Percentiles rank a stretch among this genome's conserved stretches.
Evolutionary conservation across 208 protist species (phyloP).

Genomic region (Vickermania ingenoplastis): DNA sequence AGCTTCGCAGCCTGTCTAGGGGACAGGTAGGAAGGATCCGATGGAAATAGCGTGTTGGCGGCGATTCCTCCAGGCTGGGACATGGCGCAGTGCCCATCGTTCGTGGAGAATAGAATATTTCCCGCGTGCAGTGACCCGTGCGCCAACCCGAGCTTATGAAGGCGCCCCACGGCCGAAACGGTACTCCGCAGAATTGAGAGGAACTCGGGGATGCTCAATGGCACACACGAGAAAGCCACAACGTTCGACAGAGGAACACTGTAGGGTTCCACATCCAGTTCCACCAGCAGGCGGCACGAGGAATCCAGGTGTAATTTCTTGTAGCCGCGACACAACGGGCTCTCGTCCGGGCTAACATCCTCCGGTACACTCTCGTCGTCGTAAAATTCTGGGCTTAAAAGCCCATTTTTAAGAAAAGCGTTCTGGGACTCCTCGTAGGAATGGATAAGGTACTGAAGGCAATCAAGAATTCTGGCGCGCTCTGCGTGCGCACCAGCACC

Average conservation of each 20-base stretch:
- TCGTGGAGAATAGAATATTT: conserved; percentile 61
- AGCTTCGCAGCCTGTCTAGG: conserved; percentile 19
- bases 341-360: not conserved
- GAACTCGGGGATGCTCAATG: conserved; percentile 27
- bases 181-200: conserved; percentile 40
- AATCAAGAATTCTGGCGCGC: conserved; percentile 1
- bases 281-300: conserved; percentile 39
- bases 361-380: not conserved
- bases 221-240: conserved; percentile 25
- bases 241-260: conserved; percentile 47
- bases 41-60: conserved; percentile 24
- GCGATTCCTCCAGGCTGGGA: conserved; percentile 48
- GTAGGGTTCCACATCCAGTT: conserved; percentile 51
- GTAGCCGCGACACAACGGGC: conserved; percentile 35
- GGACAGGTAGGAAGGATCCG: conserved; percentile 37
- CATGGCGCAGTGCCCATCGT: conserved; percentile 50
- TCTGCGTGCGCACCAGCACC: not conserved
- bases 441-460: not conserved
- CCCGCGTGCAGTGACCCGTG: conserved; percentile 71
- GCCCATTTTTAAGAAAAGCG: not conserved
- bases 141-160: conserved; percentile 53
- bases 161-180: conserved; percentile 20
- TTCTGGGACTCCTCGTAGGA: not conserved
- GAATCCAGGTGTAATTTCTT: conserved; percentile 46
- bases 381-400: not conserved